phyloP scores from a whole-genome alignment of 1,284 basidiomycete genomes.

The Lentinula novae-zelandiae region DNA sequence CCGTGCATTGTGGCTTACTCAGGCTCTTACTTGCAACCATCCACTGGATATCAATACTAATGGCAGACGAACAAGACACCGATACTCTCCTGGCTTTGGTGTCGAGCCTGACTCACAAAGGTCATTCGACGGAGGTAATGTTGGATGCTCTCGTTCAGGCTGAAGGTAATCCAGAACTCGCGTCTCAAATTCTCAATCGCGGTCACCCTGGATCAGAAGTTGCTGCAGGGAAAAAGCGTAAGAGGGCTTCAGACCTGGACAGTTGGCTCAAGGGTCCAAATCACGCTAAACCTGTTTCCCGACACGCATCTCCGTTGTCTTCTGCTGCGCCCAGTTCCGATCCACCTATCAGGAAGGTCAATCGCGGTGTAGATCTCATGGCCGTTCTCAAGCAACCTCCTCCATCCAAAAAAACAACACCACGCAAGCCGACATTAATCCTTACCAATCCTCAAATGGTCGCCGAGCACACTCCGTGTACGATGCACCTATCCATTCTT shows the following conservation, averaged over 20 bases:
- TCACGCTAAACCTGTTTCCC: constrained; percentile 1
- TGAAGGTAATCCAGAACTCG: constrained; percentile 57
- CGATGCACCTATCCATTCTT: constrained; percentile 63
- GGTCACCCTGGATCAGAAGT: constrained; percentile 28
- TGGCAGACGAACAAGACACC: constrained; percentile 44
- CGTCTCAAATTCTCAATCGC: constrained; percentile 43
- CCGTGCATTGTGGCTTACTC: not conserved
- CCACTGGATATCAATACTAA: constrained; percentile 4
- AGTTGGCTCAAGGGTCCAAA: constrained; percentile 12
- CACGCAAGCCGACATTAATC: constrained; percentile 50
- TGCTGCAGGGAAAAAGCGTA: constrained; percentile 32
- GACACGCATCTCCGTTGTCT: not conserved
- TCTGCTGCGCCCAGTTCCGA: not conserved
- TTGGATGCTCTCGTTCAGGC: constrained; percentile 59
- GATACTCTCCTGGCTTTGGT: constrained; percentile 67
- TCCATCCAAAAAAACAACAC: constrained; percentile 34
- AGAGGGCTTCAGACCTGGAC: constrained; percentile 11
- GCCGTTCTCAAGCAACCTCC: constrained; percentile 50
- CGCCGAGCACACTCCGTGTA: constrained; percentile 72
- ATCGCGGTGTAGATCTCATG: constrained; percentile 45
- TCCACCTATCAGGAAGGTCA: not conserved
- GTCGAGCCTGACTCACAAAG: constrained; percentile 48
- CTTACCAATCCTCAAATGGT: constrained; percentile 58
- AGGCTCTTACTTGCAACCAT: not conserved
- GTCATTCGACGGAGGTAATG: constrained; percentile 36